Evolutionary conservation across 2,329 filamentous ascomycete species (phyloP), one percentile per base, ranked within the genome.

Genomic region (Fusarium floridanum): DNA sequence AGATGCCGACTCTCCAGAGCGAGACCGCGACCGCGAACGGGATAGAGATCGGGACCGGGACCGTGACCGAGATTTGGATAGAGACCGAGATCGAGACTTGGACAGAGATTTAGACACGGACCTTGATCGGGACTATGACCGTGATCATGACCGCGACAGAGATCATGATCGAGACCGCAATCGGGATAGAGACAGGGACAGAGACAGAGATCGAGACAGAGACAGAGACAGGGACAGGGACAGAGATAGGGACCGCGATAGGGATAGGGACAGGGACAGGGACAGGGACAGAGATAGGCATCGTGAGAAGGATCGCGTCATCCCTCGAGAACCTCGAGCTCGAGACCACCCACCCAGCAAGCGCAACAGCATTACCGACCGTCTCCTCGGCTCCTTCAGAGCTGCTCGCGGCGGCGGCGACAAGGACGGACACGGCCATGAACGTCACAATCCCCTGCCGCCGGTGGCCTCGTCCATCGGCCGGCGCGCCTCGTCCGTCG

Each of bases 281-380:
- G 39, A 57, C 34, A 34, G 22, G 4, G 57, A 62, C 34, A 60
- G 43, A 66, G 70, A 78, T 60, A 72, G 71, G 64, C 74, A 79
- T 27, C 75, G 79, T 36, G 78, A 81, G 4, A 76, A 73, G 48
- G 64, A 71, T 11, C 50, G 50, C 17, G 27, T 29, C 50, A 55
- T 55, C 7, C 50, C 50, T 20, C 73, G 72, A 5, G 63, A 65
- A 41, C 57, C 71, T 32, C 67, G 71, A 24, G 75, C 76, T 22
- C 71, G 70, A 62, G 70, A 76, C 1, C 67, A 78, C 41, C 77
- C 81, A 34, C 75, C 80, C 48, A 81, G 72, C 72, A 84, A 84
- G 76, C 80, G 84, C 43, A 82, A 82, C 63, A 86, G 84, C 79
- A 82, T 86, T 66, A 83, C 84, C 41, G 82, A 83, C 56, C 82